These are phyloP conservation scores for Lenzites betulinus DNA, from an alignment of 768 basidiomycete species.

Conservation along the genomic window DNA sequence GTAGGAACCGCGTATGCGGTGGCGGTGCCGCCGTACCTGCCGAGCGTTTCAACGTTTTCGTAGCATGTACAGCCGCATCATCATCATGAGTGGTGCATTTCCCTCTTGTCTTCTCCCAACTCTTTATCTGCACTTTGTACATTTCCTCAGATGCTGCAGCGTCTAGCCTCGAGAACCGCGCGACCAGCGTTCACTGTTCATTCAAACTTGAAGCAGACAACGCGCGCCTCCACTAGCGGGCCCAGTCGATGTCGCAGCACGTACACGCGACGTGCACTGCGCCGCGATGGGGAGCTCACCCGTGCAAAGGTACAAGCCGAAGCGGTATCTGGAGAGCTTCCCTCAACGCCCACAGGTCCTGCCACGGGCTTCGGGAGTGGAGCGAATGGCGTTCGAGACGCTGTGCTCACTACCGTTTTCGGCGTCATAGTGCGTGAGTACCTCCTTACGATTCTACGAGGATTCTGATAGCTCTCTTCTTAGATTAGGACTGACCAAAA, in stretches of 20 bases:
- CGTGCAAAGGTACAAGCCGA: slow-evolving; percentile 7
- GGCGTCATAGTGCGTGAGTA: slow-evolving; percentile 61
- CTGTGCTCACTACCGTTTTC: slow-evolving; percentile 57
- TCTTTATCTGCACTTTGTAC: neutral
- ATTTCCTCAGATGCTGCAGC: neutral
- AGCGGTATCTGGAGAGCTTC: slow-evolving; percentile 17
- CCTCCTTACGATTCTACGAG: neutral
- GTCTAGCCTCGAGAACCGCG: neutral
- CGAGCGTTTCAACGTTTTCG: too few species aligned
- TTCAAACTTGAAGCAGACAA: neutral
- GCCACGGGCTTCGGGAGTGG: slow-evolving; percentile 11
- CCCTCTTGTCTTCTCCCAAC: neutral
- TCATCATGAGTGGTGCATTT: too few species aligned
- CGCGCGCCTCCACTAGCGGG: neutral
- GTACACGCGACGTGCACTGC: neutral
- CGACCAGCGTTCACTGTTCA: neutral
- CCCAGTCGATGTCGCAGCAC: neutral
- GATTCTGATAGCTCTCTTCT: too few species aligned
- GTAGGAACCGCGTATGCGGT: too few species aligned
- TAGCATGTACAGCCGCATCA: too few species aligned
- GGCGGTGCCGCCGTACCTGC: too few species aligned
- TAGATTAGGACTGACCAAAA: neutral
- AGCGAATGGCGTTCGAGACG: slow-evolving; percentile 39
- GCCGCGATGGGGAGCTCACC: neutral
- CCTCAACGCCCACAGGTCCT: slow-evolving; percentile 17